These are phyloP conservation scores for Boletus holoroseus DNA, from an alignment of 1,284 basidiomycete species.

Conservation along the genomic window DNA sequence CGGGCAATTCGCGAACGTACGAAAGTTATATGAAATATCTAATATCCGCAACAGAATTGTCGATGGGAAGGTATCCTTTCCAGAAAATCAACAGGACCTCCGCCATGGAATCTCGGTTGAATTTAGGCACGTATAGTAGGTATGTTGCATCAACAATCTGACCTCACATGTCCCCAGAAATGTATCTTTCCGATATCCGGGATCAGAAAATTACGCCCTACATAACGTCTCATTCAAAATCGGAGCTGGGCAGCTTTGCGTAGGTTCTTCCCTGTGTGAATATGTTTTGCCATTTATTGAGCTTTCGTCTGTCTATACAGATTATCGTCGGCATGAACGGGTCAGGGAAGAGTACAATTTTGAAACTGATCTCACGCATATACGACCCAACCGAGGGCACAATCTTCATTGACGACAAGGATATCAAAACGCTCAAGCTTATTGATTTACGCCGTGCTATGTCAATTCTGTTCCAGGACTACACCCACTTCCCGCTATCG, in stretches of 20 bases:
- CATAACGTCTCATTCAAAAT: conserved; percentile 66
- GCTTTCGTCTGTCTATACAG: conserved; percentile 33
- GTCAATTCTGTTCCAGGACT: conserved; percentile 74
- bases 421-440: conserved; percentile 58
- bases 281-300: neutral
- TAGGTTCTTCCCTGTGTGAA: conserved; percentile 33
- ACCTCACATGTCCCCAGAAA: conserved; percentile 37
- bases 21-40: conserved; percentile 61
- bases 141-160: neutral
- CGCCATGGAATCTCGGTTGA: conserved; percentile 56
- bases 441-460: conserved; percentile 57
- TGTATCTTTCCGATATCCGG: conserved; percentile 70
- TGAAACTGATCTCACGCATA: conserved; percentile 65
- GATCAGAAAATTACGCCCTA: conserved; percentile 51
- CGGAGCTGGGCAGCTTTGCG: conserved; percentile 65
- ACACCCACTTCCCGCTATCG: conserved; percentile 71
- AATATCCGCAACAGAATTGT: conserved; percentile 58
- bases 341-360: conserved; percentile 71
- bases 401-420: conserved; percentile 59
- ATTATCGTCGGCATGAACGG: conserved; percentile 75
- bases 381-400: conserved; percentile 63
- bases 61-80: conserved; percentile 56
- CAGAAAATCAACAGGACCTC: conserved; percentile 54
- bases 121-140: conserved; percentile 47
- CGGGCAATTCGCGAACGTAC: conserved; percentile 53